Evolutionary conservation across 78 protist species (phyloP).

Genomic region (Cavenderia fasciculata): DNA sequence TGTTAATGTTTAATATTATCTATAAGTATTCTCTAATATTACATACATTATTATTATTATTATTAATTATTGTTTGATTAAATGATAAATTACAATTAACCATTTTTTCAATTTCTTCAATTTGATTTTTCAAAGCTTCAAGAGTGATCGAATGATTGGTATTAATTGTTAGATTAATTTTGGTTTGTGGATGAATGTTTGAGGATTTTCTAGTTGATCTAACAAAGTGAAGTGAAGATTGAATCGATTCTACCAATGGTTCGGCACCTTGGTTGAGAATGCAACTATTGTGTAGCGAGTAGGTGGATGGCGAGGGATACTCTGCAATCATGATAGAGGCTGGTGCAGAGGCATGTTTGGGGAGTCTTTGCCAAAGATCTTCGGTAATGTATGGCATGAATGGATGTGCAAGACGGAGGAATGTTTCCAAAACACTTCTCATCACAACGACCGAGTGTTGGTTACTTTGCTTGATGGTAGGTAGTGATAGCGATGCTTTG

Average conservation of each 20-base stretch:
- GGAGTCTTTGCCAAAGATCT: conserved; percentile 94
- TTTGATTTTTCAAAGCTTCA: too few species aligned
- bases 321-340: conserved; percentile 84
- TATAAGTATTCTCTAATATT: too few species aligned
- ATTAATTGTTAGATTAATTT: too few species aligned
- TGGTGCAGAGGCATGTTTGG: conserved; percentile 31
- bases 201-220: too few species aligned
- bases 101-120: too few species aligned
- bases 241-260: too few species aligned
- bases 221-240: too few species aligned
- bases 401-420: conserved; percentile 92
- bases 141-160: too few species aligned
- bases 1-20: too few species aligned
- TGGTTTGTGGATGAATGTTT: too few species aligned
- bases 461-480: conserved; percentile 11
- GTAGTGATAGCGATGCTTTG: conserved; percentile 40
- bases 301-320: conserved; percentile 79
- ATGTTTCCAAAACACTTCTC: conserved; percentile 18
- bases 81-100: not conserved
- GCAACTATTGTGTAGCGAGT: too few species aligned
- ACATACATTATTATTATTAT: not conserved
- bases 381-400: conserved; percentile 96
- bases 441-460: conserved; percentile 38
- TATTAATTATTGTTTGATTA: not conserved
- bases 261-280: too few species aligned